These are phyloP conservation scores for Boeremia exigua DNA, from an alignment of 2,329 filamentous ascomycete species.

Conservation along the genomic window DNA sequence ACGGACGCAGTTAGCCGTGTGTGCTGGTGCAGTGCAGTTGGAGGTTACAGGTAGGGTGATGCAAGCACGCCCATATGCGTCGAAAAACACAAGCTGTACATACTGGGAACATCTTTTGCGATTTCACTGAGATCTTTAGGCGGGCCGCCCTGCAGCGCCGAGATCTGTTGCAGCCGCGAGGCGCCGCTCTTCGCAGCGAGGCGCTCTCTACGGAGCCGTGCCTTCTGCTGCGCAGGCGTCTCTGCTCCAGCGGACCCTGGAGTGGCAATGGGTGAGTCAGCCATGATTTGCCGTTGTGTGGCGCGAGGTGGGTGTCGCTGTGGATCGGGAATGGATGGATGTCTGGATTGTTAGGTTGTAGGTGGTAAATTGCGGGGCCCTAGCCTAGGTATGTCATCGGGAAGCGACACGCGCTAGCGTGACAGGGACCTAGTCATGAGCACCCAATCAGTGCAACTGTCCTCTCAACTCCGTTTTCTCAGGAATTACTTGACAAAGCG, in stretches of 20 bases:
- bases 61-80: constrained; percentile 4
- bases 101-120: constrained; percentile 45
- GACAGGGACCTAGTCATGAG: neutral
- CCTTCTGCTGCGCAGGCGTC: constrained; percentile 61
- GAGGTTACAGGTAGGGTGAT: neutral
- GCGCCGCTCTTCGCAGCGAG: constrained; percentile 79
- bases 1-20: constrained; percentile 29
- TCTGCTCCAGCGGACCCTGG: constrained; percentile 29
- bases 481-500: neutral
- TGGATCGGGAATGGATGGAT: neutral
- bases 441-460: too few species aligned
- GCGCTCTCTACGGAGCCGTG: constrained; percentile 77
- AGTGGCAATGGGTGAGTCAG: constrained; percentile 29
- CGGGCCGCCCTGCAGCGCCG: constrained; percentile 66
- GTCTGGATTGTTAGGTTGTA: constrained; percentile 4
- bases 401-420: neutral
- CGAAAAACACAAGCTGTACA: neutral
- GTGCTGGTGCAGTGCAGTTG: neutral
- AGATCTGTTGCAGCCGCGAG: constrained; percentile 75
- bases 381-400: constrained; percentile 13
- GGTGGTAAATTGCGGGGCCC: constrained; percentile 11
- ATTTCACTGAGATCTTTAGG: constrained; percentile 44
- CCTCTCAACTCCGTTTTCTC: too few species aligned
- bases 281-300: constrained; percentile 24
- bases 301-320: neutral